Percentiles rank a stretch among this genome's conserved stretches.
phyloP scores from a whole-genome alignment of 257 asterid species.

The Nicotiana attenuata region DNA sequence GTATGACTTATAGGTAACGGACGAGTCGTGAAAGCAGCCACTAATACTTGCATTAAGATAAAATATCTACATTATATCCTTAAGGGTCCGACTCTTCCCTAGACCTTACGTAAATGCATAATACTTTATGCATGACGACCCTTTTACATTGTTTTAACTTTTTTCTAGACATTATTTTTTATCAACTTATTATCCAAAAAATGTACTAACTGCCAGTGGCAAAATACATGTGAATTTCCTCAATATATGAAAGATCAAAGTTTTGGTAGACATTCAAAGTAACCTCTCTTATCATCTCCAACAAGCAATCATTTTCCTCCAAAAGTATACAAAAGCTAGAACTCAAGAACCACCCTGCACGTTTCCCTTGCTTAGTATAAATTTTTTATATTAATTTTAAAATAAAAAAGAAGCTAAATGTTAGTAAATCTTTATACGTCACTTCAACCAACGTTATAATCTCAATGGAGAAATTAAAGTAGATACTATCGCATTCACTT shows the following conservation, averaged over 20 bases:
- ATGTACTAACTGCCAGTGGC: not conserved
- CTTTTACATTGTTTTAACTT: not conserved
- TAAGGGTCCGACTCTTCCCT: too few species aligned
- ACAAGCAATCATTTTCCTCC: not conserved
- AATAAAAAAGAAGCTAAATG: not conserved
- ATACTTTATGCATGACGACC: too few species aligned
- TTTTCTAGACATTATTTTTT: not conserved
- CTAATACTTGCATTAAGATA: too few species aligned
- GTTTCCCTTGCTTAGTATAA: not conserved
- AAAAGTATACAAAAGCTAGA: not conserved
- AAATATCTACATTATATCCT: too few species aligned
- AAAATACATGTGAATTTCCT: not conserved
- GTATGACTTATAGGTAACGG: too few species aligned
- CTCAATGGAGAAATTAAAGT: not conserved
- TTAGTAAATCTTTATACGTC: not conserved
- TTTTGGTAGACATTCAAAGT: not conserved
- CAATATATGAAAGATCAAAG: not conserved
- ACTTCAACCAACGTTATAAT: not conserved
- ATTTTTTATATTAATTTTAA: not conserved
- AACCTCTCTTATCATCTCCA: not conserved
- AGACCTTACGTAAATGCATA: too few species aligned
- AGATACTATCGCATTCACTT: not conserved
- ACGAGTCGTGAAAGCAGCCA: too few species aligned
- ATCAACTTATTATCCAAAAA: not conserved
- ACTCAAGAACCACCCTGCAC: not conserved